Evolutionary conservation across 192 early-diverging fungal species (phyloP).

Genomic region (Backusella australiensis): DNA sequence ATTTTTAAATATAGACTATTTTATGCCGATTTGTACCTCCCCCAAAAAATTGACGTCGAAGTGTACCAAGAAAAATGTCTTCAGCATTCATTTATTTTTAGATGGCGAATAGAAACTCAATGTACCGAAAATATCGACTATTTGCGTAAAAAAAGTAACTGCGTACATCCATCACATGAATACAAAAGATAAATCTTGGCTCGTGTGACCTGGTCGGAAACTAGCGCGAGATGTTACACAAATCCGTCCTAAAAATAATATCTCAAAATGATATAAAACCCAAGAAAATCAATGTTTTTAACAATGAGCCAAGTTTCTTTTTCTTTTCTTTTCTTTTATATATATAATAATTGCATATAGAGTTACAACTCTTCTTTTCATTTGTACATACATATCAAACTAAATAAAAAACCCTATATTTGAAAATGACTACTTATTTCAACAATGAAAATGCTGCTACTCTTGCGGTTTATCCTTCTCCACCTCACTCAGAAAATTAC

Average conservation of each 20-base stretch:
- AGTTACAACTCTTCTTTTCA: neutral
- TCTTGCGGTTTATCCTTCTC: neutral
- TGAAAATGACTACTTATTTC: conserved; percentile 1
- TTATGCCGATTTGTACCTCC: neutral
- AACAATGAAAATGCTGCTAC: conserved; percentile 5
- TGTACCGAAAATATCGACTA: neutral
- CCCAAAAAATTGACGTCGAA: conserved; percentile 1
- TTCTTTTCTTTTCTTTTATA: neutral
- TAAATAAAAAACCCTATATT: neutral
- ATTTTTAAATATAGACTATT: neutral
- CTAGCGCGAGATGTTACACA: neutral
- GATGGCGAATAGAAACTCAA: conserved; percentile 7
- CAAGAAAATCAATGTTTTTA: neutral
- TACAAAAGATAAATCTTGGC: neutral
- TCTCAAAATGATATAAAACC: neutral
- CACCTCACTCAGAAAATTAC: neutral
- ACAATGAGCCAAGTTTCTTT: neutral
- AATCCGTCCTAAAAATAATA: conserved; percentile 6
- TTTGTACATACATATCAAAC: neutral
- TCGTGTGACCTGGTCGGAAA: neutral
- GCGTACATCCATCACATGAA: conserved; percentile 14
- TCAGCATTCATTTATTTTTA: neutral
- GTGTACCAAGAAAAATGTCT: neutral
- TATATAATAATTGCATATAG: conserved; percentile 1
- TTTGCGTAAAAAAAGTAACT: conserved; percentile 8